These are phyloP conservation scores for Thielaviopsis punctulata DNA, from an alignment of 2,329 filamentous ascomycete genomes.

Conservation along the genomic window DNA sequence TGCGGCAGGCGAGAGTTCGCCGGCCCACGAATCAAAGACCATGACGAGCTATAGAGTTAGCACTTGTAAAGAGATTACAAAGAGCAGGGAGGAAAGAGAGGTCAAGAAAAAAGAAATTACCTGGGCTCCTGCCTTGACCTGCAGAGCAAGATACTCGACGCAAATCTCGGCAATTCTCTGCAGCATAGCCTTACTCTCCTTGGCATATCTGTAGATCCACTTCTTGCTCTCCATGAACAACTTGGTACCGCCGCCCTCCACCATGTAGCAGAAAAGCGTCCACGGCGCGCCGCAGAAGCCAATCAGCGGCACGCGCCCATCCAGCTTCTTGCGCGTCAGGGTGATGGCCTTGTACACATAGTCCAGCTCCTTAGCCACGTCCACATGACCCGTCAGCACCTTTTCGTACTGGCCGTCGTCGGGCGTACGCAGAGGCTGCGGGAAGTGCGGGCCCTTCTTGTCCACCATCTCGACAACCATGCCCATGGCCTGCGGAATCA, in stretches of 20 bases:
- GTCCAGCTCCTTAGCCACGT: slow-evolving; percentile 67
- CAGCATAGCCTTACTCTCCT: slow-evolving; percentile 63
- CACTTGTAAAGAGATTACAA: not conserved
- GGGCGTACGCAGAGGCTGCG: slow-evolving; percentile 61
- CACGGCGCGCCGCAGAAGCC: slow-evolving; percentile 95
- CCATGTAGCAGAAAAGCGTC: slow-evolving; percentile 97
- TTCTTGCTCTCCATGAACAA: slow-evolving; percentile 88
- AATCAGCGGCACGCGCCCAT: slow-evolving; percentile 78
- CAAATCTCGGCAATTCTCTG: slow-evolving; percentile 89
- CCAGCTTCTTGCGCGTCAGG: slow-evolving; percentile 71
- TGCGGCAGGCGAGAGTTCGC: slow-evolving; percentile 68
- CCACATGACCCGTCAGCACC: slow-evolving; percentile 60
- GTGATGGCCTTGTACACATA: slow-evolving; percentile 97
- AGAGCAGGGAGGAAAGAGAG: not conserved
- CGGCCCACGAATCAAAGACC: slow-evolving; percentile 97
- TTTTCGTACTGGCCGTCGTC: slow-evolving; percentile 67
- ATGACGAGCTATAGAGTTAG: slow-evolving; percentile 51
- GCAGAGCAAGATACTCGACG: slow-evolving; percentile 81
- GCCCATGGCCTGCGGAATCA: slow-evolving; percentile 93
- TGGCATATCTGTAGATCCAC: slow-evolving; percentile 82
- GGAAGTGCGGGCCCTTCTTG: slow-evolving; percentile 92
- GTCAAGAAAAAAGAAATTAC: slow-evolving; percentile 23
- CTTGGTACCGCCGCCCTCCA: slow-evolving; percentile 91
- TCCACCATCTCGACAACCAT: slow-evolving; percentile 99
- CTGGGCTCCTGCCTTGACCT: slow-evolving; percentile 87